A percentile compares a stretch with the other conserved stretches of the same genome.
Evolutionary conservation across 2,329 filamentous ascomycete genomes (phyloP).

Genomic region (Periglandula ipomoeae): DNA sequence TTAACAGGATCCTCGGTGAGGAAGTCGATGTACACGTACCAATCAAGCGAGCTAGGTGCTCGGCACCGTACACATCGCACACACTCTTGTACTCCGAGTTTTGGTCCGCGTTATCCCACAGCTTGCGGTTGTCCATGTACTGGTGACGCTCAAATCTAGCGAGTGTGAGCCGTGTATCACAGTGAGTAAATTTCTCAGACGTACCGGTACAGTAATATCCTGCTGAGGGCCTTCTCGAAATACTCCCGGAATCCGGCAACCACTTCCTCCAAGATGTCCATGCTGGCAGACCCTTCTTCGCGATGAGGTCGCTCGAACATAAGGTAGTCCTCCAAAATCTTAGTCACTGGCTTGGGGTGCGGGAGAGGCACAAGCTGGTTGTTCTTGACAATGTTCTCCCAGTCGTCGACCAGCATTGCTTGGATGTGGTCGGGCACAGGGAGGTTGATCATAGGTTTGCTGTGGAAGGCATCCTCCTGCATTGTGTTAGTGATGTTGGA

Average conservation of each 20-base stretch:
- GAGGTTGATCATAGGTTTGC: conserved; percentile 76
- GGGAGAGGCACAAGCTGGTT: conserved; percentile 82
- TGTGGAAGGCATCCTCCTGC: conserved; percentile 82
- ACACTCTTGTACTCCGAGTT: conserved; percentile 62
- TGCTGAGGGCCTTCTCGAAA: conserved; percentile 82
- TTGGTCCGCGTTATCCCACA: conserved; percentile 53
- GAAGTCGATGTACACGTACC: conserved; percentile 44
- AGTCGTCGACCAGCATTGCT: conserved; percentile 89
- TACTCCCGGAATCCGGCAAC: conserved; percentile 82
- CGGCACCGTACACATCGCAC: conserved; percentile 81
- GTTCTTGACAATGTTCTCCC: conserved; percentile 97
- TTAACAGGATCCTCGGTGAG: neutral
- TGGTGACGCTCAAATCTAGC: conserved; percentile 83
- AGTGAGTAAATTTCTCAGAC: no score
- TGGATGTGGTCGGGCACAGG: conserved; percentile 84
- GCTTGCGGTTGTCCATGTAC: conserved; percentile 67
- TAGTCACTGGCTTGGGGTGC: conserved; percentile 61
- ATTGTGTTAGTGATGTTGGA: neutral
- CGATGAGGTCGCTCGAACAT: conserved; percentile 60
- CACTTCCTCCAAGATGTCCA: conserved; percentile 85
- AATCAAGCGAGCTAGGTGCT: conserved; percentile 82
- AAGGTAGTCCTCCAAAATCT: conserved; percentile 75
- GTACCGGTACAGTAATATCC: conserved; percentile 76
- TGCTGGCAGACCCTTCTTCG: conserved; percentile 56
- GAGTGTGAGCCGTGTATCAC: no score